phyloP scores from a whole-genome alignment of 768 basidiomycete genomes.

The Mycena chlorophos region DNA sequence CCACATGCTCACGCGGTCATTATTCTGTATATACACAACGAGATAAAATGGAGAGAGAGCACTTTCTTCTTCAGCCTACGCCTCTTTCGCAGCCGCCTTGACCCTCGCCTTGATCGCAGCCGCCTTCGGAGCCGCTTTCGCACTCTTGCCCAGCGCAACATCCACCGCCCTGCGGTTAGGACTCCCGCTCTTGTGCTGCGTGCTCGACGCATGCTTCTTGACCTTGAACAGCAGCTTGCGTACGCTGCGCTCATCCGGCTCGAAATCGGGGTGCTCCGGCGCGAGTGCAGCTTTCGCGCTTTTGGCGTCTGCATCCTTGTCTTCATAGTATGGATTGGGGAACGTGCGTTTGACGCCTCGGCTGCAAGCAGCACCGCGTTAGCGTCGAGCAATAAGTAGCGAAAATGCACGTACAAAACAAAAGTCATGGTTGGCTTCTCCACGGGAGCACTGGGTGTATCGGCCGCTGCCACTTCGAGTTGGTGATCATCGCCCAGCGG shows the following conservation, averaged over 20 bases:
- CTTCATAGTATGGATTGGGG: constrained; percentile 63
- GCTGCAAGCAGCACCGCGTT: constrained; percentile 37
- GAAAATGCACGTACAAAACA: constrained; percentile 60
- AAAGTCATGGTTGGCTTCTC: constrained; percentile 68
- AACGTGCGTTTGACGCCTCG: constrained; percentile 65
- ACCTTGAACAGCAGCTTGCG: constrained; percentile 57
- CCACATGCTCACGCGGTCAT: no score
- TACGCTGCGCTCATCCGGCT: constrained; percentile 52
- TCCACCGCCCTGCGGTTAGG: constrained; percentile 7
- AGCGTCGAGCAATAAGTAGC: constrained; percentile 2
- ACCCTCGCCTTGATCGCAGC: not conserved
- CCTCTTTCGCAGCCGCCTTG: not conserved
- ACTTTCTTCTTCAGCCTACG: not conserved
- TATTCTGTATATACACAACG: no score
- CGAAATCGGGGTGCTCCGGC: constrained; percentile 64
- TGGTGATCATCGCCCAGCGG: constrained; percentile 36
- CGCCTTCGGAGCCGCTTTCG: not conserved
- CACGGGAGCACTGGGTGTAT: constrained; percentile 40
- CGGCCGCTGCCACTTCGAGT: constrained; percentile 34
- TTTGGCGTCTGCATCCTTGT: constrained; percentile 44
- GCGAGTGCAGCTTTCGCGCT: constrained; percentile 60
- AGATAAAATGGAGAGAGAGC: no score
- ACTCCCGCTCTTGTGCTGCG: constrained; percentile 11
- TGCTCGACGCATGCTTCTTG: constrained; percentile 2
- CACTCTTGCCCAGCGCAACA: not conserved